Conservation (phyloP, 1,284 basidiomycete species). For the Ganoderma multipileum region DNA sequence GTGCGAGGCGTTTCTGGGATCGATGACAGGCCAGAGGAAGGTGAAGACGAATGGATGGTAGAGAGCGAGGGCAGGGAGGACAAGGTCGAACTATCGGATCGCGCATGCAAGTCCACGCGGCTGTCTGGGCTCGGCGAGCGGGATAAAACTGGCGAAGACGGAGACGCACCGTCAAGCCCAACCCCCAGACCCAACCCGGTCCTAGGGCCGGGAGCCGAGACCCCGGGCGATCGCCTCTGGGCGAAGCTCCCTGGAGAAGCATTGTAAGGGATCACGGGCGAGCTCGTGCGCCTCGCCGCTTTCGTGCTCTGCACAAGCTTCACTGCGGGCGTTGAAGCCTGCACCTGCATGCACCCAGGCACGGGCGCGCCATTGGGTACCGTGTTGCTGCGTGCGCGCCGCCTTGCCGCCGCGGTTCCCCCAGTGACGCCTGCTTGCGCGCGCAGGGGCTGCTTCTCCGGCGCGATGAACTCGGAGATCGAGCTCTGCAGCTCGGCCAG, state of each 20-base stretch:
- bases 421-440: neutral
- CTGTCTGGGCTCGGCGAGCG: conserved; percentile 11
- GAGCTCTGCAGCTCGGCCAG: conserved; percentile 38
- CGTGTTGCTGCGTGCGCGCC: conserved; percentile 31
- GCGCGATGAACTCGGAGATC: conserved; percentile 39
- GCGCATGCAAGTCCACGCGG: conserved; percentile 23
- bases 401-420: neutral
- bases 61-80: conserved; percentile 37
- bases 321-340: neutral
- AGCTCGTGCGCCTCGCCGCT: conserved; percentile 37
- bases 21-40: conserved; percentile 37
- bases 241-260: neutral
- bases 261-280: conserved; percentile 34
- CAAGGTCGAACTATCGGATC: conserved; percentile 26
- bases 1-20: conserved; percentile 38
- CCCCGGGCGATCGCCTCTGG: neutral
- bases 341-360: neutral
- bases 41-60: conserved; percentile 35
- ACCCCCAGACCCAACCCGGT: conserved; percentile 15
- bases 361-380: conserved; percentile 29
- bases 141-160: conserved; percentile 14
- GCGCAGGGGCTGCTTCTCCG: conserved; percentile 10
- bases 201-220: neutral
- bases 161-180: neutral
- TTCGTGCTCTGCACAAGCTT: conserved; percentile 15